phyloP scores from a whole-genome alignment of 148 eudicot genomes.

The Cornus suecica region DNA sequence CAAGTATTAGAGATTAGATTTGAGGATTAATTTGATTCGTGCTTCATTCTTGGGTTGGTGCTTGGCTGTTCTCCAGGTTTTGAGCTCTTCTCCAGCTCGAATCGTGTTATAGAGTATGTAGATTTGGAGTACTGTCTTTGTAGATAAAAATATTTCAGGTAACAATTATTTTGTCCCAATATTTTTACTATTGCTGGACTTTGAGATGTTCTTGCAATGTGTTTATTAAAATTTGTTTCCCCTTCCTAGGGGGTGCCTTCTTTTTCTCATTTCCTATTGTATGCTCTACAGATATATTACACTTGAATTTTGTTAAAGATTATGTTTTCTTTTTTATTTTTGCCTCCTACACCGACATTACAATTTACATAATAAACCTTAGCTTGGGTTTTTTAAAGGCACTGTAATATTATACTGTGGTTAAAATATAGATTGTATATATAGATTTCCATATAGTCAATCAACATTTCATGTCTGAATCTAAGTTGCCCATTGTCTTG shows the following conservation, averaged over 20 bases:
- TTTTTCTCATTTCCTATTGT: neutral
- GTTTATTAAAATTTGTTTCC: constrained; percentile 15
- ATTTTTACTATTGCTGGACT: constrained; percentile 20
- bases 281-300: constrained; percentile 10
- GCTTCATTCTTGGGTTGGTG: constrained; percentile 46
- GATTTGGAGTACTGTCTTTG: constrained; percentile 44
- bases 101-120: constrained; percentile 44
- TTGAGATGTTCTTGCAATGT: constrained; percentile 26
- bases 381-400: no score
- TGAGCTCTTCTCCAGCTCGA: constrained; percentile 39
- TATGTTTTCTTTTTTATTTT: no score
- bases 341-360: no score
- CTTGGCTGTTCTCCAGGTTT: constrained; percentile 29
- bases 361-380: no score
- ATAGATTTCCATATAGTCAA: no score
- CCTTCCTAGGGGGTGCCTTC: neutral
- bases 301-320: neutral
- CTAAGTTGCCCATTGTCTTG: no score
- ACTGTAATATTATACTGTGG: no score
- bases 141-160: constrained; percentile 50
- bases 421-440: no score
- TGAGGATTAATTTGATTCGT: constrained; percentile 22
- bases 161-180: neutral
- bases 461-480: no score
- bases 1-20: constrained; percentile 63